Base-by-base conservation (phyloP, 805 yeast genomes). In the Saccharomycopsis javanensis region DNA sequence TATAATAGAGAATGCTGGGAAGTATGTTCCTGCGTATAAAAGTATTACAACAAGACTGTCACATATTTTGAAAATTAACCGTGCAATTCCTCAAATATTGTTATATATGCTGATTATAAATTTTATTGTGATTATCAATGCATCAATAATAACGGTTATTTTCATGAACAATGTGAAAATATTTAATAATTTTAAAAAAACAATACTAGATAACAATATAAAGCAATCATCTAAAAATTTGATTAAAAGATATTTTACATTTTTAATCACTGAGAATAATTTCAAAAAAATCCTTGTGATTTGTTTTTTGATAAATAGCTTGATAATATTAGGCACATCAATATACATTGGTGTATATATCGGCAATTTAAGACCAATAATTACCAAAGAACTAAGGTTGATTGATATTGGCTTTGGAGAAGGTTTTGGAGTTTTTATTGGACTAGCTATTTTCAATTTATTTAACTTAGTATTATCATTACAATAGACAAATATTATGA, bases 291-390 rank as follows among this genome's bases (percentile, higher is more conserved):
- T 42, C 15, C 11, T 42, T 15, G 11, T 42, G 20, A 18, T 27
- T 8, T 18, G 23, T 18, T 50, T 50, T n/a, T 31, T 25, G 62
- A 67, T 56, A 64, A 69, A 16, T 51, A 57, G 8, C 55, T 54
- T 42, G 13, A 25, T 54, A 5, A 15, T 28, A 18, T 45, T 42
- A 11, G 28, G 48, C 15, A 20, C 23, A 30, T 38, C 65, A n/a
- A 20, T 42, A 20, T 42, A 42, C 13, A 42, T 42, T 25, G 16
- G n/a, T 6, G 20, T 45, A 8, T 58, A 58, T 34, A 38, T 55
- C 5, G 33, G 38, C 10, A 46, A 54, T 30, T 18, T 55, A 30
- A 35, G 53, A 1, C 16, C 15, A 13, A 28, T 53, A 10, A 34
- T 58, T 5, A 53, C 38, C 11, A 13, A 34, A 16, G 31, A 33